These are phyloP conservation scores for Cryphonectria naterciae DNA, from an alignment of 2,329 filamentous ascomycete species.

Conservation along the genomic window DNA sequence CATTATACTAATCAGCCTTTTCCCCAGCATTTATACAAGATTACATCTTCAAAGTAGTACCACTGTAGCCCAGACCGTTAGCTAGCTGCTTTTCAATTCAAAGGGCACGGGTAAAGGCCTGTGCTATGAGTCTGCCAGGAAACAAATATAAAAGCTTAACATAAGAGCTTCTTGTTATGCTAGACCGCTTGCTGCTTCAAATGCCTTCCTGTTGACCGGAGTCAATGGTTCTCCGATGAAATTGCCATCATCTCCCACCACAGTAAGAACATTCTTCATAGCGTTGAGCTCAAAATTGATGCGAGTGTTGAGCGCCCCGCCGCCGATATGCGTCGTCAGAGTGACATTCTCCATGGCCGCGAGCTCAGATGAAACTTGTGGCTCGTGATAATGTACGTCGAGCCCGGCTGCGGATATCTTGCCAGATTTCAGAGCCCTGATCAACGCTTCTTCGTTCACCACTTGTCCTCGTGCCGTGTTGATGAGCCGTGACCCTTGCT, in stretches of 20 bases:
- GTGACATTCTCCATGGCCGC: conserved; percentile 46
- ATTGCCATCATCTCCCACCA: conserved; percentile 30
- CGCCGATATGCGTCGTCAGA: conserved; percentile 43
- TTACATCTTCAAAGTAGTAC: no score
- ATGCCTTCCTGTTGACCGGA: background rate
- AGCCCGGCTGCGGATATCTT: background rate
- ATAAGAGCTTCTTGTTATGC: no score
- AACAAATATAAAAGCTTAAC: no score
- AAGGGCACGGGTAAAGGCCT: no score
- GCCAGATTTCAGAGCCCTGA: background rate
- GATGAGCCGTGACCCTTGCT: background rate
- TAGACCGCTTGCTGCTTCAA: background rate
- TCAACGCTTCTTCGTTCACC: background rate
- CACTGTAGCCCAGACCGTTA: no score
- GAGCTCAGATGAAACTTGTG: conserved; percentile 29
- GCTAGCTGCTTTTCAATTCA: no score
- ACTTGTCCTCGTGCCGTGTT: background rate
- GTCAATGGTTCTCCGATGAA: background rate
- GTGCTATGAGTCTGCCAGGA: no score
- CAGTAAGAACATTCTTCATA: conserved; percentile 41
- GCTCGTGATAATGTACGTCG: background rate
- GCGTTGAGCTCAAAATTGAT: conserved; percentile 46
- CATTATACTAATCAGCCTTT: no score
- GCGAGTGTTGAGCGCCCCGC: conserved; percentile 43
- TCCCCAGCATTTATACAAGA: no score